These are phyloP conservation scores for Capsicum pubescens DNA, from an alignment of 257 asterid species.

Conservation along the genomic window DNA sequence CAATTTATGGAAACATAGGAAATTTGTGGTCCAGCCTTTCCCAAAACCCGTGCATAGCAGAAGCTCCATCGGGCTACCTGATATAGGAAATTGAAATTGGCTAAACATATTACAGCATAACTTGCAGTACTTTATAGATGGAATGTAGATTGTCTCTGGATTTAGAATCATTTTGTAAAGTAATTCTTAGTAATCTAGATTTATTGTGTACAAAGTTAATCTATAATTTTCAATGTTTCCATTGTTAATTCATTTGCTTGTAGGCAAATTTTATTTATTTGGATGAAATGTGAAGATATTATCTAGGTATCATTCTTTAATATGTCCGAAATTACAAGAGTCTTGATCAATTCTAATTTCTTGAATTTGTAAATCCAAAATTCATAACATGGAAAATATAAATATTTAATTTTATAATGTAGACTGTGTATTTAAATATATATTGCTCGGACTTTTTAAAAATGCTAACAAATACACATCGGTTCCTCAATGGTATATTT, in stretches of 20 bases:
- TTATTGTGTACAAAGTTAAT: neutral
- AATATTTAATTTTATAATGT: no score
- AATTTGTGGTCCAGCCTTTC: neutral
- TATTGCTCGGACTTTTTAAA: no score
- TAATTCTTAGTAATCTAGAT: neutral
- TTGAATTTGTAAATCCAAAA: no score
- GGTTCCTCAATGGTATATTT: no score
- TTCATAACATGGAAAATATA: no score
- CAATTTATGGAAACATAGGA: slow-evolving; percentile 74
- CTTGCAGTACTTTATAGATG: neutral
- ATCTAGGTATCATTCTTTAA: neutral
- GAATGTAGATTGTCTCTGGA: neutral
- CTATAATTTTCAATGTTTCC: neutral
- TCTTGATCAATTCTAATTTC: no score
- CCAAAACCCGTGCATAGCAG: no score
- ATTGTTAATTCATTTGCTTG: neutral
- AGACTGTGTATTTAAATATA: no score
- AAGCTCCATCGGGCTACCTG: no score
- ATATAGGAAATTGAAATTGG: neutral
- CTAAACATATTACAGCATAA: neutral
- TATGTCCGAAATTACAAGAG: no score
- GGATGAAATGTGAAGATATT: neutral
- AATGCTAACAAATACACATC: no score
- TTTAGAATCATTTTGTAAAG: neutral
- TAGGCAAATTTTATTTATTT: neutral